A percentile compares a stretch with the other conserved stretches of the same genome.
Conservation (phyloP, 257 asterid species). For the Penstemon barbatus region DNA sequence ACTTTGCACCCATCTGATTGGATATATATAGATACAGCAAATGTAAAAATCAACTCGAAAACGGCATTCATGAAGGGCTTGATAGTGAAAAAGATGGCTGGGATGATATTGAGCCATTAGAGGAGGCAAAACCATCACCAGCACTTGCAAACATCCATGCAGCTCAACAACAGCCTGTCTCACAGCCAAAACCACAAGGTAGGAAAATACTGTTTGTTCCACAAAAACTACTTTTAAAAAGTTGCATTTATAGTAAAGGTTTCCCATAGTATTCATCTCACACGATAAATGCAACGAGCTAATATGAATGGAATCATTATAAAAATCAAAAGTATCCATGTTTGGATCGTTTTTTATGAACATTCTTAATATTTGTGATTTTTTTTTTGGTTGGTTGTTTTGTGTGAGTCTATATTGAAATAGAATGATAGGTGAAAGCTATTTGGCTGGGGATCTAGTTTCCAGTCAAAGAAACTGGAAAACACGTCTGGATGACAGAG, state of each 20-base stretch:
- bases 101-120: slow-evolving; percentile 95
- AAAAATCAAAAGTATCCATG: too few relatives aligned
- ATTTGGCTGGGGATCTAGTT: too few relatives aligned
- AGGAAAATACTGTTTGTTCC: slow-evolving; percentile 10
- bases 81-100: slow-evolving; percentile 75
- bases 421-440: too few relatives aligned
- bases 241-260: not conserved
- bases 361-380: too few relatives aligned
- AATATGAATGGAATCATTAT: too few relatives aligned
- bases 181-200: slow-evolving; percentile 78
- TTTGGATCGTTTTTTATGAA: too few relatives aligned
- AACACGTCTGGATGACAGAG: too few relatives aligned
- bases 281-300: too few relatives aligned
- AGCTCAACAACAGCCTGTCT: slow-evolving; percentile 84
- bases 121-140: slow-evolving; percentile 69
- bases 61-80: slow-evolving; percentile 57
- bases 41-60: slow-evolving; percentile 43
- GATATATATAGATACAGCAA: slow-evolving; percentile 15
- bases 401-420: too few relatives aligned
- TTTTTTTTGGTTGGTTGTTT: too few relatives aligned
- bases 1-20: slow-evolving; percentile 88
- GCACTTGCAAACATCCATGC: slow-evolving; percentile 88
- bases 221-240: not conserved
- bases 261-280: too few relatives aligned
- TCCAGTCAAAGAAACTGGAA: too few relatives aligned